Conservation (phyloP, 225 moss, liverwort and hornwort genomes). For the Polytrichum commune region DNA sequence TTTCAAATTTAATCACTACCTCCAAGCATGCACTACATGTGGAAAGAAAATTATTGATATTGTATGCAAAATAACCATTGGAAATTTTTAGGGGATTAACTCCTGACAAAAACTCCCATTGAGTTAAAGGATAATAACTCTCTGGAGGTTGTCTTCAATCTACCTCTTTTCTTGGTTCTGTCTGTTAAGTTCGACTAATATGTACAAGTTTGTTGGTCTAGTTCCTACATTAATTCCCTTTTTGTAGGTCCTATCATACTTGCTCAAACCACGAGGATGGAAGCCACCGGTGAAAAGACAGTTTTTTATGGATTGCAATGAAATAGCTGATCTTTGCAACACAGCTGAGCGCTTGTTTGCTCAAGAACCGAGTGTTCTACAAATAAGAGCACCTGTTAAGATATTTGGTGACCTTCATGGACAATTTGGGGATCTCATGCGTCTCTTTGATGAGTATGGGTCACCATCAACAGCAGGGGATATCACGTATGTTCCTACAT, state of each 20-base stretch:
- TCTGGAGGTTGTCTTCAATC: too few species aligned
- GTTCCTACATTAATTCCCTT: background rate
- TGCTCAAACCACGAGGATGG: constrained; percentile 53
- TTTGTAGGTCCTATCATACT: constrained; percentile 38
- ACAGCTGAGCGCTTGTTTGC: constrained; percentile 39
- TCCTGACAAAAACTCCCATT: too few species aligned
- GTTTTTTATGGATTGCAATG: constrained; percentile 48
- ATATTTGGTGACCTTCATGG: constrained; percentile 53
- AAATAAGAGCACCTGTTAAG: constrained; percentile 48
- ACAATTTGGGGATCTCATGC: constrained; percentile 53
- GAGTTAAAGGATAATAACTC: background rate
- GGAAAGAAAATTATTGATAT: too few species aligned
- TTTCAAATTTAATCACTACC: background rate
- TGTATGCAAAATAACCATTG: too few species aligned
- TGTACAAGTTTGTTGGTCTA: too few species aligned
- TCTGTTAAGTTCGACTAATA: too few species aligned
- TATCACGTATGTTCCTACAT: constrained; percentile 29
- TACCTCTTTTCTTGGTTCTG: too few species aligned
- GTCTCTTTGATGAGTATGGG: constrained; percentile 47
- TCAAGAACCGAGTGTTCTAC: constrained; percentile 47
- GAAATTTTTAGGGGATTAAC: too few species aligned
- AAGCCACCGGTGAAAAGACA: constrained; percentile 48
- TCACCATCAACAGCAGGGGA: constrained; percentile 50
- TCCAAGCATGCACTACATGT: too few species aligned
- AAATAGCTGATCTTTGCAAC: constrained; percentile 44